Evolutionary conservation across 176 grass and related monocot genomes (phyloP), one percentile per base, ranked within the genome.

Genomic region (Alopecurus myosuroides): DNA sequence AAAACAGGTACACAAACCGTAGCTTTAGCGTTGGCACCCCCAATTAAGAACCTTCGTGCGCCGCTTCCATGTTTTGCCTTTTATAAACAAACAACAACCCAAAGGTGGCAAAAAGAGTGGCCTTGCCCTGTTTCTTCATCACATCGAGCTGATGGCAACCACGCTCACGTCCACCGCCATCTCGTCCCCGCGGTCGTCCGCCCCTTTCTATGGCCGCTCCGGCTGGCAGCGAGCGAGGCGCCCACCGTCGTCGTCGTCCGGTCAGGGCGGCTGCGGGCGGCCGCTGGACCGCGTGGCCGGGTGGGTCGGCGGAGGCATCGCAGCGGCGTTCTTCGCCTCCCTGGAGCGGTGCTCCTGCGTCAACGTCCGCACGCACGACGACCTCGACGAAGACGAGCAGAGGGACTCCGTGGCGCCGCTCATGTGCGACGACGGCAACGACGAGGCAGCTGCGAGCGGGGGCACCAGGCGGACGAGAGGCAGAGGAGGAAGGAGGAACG

Each of bases 281-380:
- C 78, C 87, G 76, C 78, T 97, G 39, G 91, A 97, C 36, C 89
- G 88, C 79, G 84, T 92, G 34, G 87, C 86, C 35, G 66, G 89
- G 2, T 94, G 91, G 94, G 89, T 97, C 31, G 94, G 94, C 71
- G 83, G 88, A 41, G 77, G 89, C 81, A 84, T 94, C 75, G 89
- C 94, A 26, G 90, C 87, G 25, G 89, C 88, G 5, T 97, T 97
- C 80, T 94, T 97, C 85, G 89, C 89, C 20, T 97, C 94, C 33
- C 81, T 97, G 44, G 91, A 97, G 77, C 84, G 89, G 37, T 97
- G 94, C 82, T 93, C 87, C 7, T 97, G 94, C 83, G 78, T 97
- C 31, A 89, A 92, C 73, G 81, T 94, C 41, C 87, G 85, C 85
- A 94, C 94, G 26, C 52, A 86, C 10, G 94, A 97, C 77, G 94